Evolutionary conservation across 2,329 filamentous ascomycete genomes (phyloP).

Genomic region (Talaromyces funiculosus): DNA sequence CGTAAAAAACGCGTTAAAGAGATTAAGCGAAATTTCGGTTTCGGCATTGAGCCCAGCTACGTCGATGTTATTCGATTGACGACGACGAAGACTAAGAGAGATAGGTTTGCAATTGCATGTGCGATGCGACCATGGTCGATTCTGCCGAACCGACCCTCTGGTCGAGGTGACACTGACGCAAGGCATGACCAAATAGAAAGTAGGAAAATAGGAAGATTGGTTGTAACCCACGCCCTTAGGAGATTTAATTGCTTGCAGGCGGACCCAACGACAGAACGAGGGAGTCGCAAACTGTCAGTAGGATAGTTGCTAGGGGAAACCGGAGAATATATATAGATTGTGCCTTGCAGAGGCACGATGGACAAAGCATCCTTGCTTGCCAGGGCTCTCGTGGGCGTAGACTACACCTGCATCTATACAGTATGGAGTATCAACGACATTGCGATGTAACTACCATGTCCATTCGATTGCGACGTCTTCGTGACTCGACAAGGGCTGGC

Average conservation of each 20-base stretch:
- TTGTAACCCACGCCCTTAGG: constrained; percentile 5
- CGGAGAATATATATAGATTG: constrained; percentile 11
- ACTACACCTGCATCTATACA: background rate
- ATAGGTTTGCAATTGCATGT: too few species aligned
- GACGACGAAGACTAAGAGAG: too few species aligned
- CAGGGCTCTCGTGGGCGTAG: constrained; percentile 4
- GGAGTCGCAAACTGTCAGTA: background rate
- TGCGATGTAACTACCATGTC: too few species aligned
- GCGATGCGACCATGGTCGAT: background rate
- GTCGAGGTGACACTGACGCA: constrained; percentile 4
- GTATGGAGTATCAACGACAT: too few species aligned
- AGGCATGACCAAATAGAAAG: background rate
- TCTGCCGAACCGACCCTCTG: background rate
- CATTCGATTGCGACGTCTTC: too few species aligned
- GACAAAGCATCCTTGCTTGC: constrained; percentile 3
- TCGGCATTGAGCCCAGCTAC: background rate
- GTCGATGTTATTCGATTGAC: background rate
- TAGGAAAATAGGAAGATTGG: constrained; percentile 11
- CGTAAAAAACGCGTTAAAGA: background rate
- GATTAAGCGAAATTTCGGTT: background rate
- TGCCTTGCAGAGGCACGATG: constrained; percentile 13
- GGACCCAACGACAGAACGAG: constrained; percentile 6
- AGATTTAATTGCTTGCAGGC: constrained; percentile 11
- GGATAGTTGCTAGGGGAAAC: constrained; percentile 14
- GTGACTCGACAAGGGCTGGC: background rate